phyloP scores from a whole-genome alignment of 2,329 filamentous ascomycete genomes.

The Aspergillus fijiensis region DNA sequence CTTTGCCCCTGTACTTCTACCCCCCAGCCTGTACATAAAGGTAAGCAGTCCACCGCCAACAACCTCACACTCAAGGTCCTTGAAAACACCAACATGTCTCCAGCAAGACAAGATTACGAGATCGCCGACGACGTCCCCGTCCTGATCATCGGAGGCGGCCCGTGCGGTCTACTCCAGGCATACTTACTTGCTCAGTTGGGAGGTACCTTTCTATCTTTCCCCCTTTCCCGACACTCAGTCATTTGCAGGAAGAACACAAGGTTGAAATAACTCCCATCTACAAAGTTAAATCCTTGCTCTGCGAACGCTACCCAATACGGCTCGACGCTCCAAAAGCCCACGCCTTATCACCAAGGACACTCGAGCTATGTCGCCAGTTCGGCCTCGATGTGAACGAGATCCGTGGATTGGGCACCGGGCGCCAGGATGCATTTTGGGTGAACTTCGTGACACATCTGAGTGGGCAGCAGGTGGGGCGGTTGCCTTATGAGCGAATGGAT shows the following conservation, averaged over 20 bases:
- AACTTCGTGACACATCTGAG: slow-evolving; percentile 43
- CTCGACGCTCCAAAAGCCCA: slow-evolving; percentile 32
- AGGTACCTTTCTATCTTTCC: background rate
- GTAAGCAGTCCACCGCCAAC: background rate
- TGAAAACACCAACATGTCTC: background rate
- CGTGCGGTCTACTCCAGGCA: slow-evolving; percentile 3
- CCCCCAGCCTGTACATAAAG: background rate
- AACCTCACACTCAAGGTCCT: background rate
- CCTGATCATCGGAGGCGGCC: slow-evolving; percentile 1
- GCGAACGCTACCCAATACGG: slow-evolving; percentile 21
- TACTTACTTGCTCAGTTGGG: slow-evolving; percentile 4
- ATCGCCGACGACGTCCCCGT: background rate
- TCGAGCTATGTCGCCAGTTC: slow-evolving; percentile 31
- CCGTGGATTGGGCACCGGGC: slow-evolving; percentile 20
- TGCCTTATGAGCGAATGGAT: slow-evolving; percentile 33
- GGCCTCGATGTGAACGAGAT: slow-evolving; percentile 27
- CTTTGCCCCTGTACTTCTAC: background rate
- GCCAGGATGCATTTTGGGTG: slow-evolving; percentile 41
- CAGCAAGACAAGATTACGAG: background rate
- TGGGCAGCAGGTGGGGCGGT: slow-evolving; percentile 36
- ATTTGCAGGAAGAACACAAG: no score
- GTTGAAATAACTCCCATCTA: background rate
- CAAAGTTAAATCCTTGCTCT: background rate
- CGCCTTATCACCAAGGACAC: slow-evolving; percentile 29
- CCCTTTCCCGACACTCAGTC: no score